Percentiles rank a stretch among this genome's conserved stretches.
These are phyloP conservation scores for Pestalotiopsis sp. DNA, from an alignment of 2,329 filamentous ascomycete species.

Conservation along the genomic window DNA sequence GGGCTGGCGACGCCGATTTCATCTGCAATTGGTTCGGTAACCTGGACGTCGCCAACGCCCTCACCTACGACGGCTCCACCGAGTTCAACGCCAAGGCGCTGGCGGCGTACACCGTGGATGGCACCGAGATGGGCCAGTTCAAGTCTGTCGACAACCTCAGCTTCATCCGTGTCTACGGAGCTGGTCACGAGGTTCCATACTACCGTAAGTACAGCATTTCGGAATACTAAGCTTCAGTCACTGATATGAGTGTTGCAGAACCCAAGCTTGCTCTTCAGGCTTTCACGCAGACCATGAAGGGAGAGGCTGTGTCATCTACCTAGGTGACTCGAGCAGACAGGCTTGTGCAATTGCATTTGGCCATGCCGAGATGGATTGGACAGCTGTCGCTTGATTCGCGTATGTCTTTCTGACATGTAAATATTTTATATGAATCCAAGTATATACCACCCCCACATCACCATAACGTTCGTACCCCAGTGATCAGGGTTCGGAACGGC, in stretches of 20 bases:
- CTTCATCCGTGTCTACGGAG: slow-evolving; percentile 50
- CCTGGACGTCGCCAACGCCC: slow-evolving; percentile 45
- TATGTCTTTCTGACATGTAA: background rate
- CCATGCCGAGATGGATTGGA: background rate
- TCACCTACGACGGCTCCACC: slow-evolving; percentile 43
- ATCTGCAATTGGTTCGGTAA: slow-evolving; percentile 63
- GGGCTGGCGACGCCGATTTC: slow-evolving; percentile 61
- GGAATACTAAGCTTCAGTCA: background rate
- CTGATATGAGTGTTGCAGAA: slow-evolving; percentile 27
- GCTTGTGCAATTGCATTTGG: background rate
- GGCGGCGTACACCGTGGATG: slow-evolving; percentile 49
- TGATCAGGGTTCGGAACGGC: background rate
- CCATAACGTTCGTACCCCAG: background rate
- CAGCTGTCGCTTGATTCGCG: background rate
- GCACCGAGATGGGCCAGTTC: slow-evolving; percentile 48
- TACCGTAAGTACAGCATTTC: slow-evolving; percentile 43
- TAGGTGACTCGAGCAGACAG: slow-evolving; percentile 17
- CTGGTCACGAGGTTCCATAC: slow-evolving; percentile 44
- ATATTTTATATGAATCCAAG: background rate
- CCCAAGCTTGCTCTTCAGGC: slow-evolving; percentile 47
- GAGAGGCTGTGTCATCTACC: slow-evolving; percentile 36
- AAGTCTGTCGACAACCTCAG: slow-evolving; percentile 53
- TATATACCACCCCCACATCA: background rate
- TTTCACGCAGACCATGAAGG: slow-evolving; percentile 48
- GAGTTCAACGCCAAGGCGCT: slow-evolving; percentile 42